Conservation (phyloP, 2,329 filamentous ascomycete species). For the Aspergillus carbonarius region DNA sequence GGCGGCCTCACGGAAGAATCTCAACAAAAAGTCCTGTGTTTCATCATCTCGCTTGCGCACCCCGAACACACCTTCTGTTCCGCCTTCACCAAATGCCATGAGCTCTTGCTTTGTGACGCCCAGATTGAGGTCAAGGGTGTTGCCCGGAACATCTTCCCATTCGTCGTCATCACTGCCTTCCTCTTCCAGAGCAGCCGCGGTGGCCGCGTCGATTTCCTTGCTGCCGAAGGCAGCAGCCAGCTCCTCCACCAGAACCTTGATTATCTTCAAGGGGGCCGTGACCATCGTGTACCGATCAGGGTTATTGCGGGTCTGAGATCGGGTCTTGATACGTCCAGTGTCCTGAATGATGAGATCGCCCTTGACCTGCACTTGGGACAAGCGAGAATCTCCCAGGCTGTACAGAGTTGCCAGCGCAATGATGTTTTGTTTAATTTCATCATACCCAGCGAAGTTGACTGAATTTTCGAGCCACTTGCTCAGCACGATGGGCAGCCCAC, state of each 20-base stretch:
- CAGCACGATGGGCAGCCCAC: constrained; percentile 83
- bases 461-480: constrained; percentile 98
- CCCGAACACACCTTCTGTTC: constrained; percentile 48
- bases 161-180: constrained; percentile 68
- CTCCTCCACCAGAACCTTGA: constrained; percentile 94
- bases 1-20: constrained; percentile 69
- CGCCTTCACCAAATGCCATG: constrained; percentile 67
- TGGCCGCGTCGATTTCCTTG: constrained; percentile 53
- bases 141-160: constrained; percentile 83
- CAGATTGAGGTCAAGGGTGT: constrained; percentile 73
- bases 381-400: constrained; percentile 75
- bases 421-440: constrained; percentile 95
- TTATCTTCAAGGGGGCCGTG: constrained; percentile 85
- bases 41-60: constrained; percentile 78
- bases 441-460: constrained; percentile 94
- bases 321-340: constrained; percentile 85
- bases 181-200: constrained; percentile 59
- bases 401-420: constrained; percentile 92
- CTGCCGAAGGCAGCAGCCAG: constrained; percentile 74
- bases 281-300: constrained; percentile 89
- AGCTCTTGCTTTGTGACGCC: constrained; percentile 70
- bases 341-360: constrained; percentile 83
- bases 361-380: constrained; percentile 79
- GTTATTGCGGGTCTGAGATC: constrained; percentile 83
- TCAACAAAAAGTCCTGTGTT: constrained; percentile 77